These are phyloP conservation scores for Arabidopsis suecica DNA, from an alignment of 345 rosid species.

Conservation along the genomic window DNA sequence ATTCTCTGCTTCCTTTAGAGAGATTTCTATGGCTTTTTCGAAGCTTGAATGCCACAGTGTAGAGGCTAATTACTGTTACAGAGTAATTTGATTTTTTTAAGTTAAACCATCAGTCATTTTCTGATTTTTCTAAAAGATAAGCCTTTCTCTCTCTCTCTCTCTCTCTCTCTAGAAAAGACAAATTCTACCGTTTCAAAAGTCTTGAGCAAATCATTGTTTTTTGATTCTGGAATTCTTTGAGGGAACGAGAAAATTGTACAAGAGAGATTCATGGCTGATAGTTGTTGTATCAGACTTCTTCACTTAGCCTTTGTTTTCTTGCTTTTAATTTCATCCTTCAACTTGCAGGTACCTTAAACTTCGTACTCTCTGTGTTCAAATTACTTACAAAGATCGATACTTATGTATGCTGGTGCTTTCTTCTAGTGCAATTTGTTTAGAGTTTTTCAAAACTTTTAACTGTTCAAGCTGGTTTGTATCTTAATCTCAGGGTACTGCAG, in stretches of 20 bases:
- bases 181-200: background rate
- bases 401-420: constrained; percentile 11
- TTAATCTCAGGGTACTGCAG: constrained; percentile 54
- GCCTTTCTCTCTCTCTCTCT: constrained; percentile 4
- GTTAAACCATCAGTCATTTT: constrained; percentile 11
- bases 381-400: background rate
- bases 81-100: constrained; percentile 12
- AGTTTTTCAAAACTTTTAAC: background rate
- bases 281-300: constrained; percentile 25
- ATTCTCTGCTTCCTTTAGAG: background rate
- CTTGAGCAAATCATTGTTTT: constrained; percentile 19
- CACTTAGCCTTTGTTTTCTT: constrained; percentile 37
- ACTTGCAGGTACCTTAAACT: constrained; percentile 34
- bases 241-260: background rate
- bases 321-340: constrained; percentile 30
- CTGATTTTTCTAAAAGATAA: background rate
- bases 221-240: background rate
- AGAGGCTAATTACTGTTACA: constrained; percentile 26
- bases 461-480: background rate
- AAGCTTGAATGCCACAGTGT: background rate
- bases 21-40: constrained; percentile 15
- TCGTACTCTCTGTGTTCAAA: background rate
- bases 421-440: background rate
- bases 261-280: constrained; percentile 34
- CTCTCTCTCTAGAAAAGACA: background rate